phyloP scores from a whole-genome alignment of 2,329 filamentous ascomycete species.

The Xylaria sp. region DNA sequence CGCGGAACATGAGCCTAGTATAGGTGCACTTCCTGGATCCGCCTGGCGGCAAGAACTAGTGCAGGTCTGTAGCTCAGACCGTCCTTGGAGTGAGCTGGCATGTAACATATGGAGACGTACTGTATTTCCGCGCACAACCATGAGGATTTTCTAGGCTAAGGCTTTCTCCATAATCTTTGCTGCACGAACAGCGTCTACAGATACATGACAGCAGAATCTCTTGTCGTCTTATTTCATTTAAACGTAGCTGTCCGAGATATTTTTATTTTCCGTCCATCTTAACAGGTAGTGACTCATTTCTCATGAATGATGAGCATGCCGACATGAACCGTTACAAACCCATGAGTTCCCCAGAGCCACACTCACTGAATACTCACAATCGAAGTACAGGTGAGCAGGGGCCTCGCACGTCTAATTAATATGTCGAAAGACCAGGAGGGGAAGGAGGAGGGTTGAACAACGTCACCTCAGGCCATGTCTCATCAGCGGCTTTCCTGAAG shows the following conservation, averaged over 20 bases:
- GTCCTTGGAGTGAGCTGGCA: neutral
- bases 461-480: slow-evolving; percentile 64
- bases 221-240: slow-evolving; percentile 12
- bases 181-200: neutral
- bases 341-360: slow-evolving; percentile 9
- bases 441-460: slow-evolving; percentile 51
- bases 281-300: slow-evolving; percentile 20
- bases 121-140: neutral
- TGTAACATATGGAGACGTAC: neutral
- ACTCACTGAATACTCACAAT: slow-evolving; percentile 17
- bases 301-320: slow-evolving; percentile 13
- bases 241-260: slow-evolving; percentile 6
- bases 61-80: neutral
- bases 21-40: neutral
- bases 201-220: neutral
- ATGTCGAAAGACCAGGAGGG: slow-evolving; percentile 23
- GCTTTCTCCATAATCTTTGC: neutral
- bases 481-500: slow-evolving; percentile 61
- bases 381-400: slow-evolving; percentile 12
- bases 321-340: slow-evolving; percentile 3
- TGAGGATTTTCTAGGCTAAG: neutral
- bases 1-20: neutral
- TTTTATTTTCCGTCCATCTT: slow-evolving; percentile 11
- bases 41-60: neutral
- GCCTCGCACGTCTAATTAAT: slow-evolving; percentile 9